phyloP scores from a whole-genome alignment of 192 early-diverging fungal species.

The Backusella tuberculispora region DNA sequence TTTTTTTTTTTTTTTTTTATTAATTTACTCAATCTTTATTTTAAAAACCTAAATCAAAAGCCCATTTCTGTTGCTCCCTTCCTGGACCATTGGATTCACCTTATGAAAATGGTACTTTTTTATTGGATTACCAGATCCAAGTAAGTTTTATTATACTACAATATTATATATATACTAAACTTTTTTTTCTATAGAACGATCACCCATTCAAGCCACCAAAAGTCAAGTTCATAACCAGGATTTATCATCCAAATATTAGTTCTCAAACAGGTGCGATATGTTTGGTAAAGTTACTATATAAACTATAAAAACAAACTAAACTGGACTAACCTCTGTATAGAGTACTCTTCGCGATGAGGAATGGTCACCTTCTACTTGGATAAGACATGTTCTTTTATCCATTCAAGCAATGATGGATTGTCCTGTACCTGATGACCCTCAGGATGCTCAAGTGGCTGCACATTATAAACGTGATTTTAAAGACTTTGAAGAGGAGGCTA shows the following conservation, averaged over 20 bases:
- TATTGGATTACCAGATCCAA: constrained; percentile 14
- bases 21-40: no score
- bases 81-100: constrained; percentile 33
- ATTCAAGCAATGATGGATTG: constrained; percentile 52
- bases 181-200: constrained; percentile 27
- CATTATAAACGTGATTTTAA: constrained; percentile 47
- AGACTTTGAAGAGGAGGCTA: constrained; percentile 49
- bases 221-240: constrained; percentile 54
- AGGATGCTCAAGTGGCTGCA: constrained; percentile 59
- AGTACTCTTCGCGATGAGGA: constrained; percentile 74
- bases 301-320: constrained; percentile 4
- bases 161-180: neutral
- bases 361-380: constrained; percentile 75
- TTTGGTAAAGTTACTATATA: neutral
- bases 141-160: constrained; percentile 11
- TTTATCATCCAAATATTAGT: constrained; percentile 60
- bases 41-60: no score
- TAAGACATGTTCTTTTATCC: constrained; percentile 52
- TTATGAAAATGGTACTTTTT: constrained; percentile 31
- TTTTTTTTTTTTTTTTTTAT: no score
- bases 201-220: constrained; percentile 57
- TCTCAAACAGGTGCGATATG: constrained; percentile 51
- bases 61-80: constrained; percentile 9
- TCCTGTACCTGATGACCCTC: constrained; percentile 58
- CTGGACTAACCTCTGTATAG: constrained; percentile 35